Percentiles rank a stretch among this genome's conserved stretches.
phyloP scores from a whole-genome alignment of 805 yeast genomes.

The Teunomyces stri region DNA sequence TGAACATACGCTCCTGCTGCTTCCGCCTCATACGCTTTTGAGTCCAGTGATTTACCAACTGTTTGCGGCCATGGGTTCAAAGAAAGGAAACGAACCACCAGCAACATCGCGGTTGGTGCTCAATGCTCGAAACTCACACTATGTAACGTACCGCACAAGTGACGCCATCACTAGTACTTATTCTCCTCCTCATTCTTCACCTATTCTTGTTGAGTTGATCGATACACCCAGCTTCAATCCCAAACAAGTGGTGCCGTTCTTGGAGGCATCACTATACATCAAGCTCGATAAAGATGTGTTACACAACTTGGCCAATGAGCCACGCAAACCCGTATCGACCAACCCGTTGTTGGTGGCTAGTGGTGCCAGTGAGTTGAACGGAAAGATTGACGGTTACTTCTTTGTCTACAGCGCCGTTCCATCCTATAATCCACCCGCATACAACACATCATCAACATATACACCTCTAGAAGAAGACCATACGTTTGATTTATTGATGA shows the following conservation, averaged over 20 bases:
- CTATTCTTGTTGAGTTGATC: conserved; percentile 63
- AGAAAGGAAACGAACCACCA: not conserved
- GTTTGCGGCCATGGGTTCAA: conserved; percentile 5
- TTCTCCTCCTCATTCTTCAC: conserved; percentile 51
- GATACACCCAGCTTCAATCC: conserved; percentile 75
- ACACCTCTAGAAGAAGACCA: conserved; percentile 11
- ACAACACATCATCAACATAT: conserved; percentile 29
- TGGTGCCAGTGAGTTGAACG: conserved; percentile 76
- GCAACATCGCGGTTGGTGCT: conserved; percentile 8
- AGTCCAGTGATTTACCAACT: conserved; percentile 32
- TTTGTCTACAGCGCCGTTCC: conserved; percentile 72
- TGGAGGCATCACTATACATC: conserved; percentile 68
- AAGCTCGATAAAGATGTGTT: conserved; percentile 58
- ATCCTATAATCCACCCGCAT: conserved; percentile 56
- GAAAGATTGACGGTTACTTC: conserved; percentile 71
- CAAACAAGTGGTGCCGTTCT: conserved; percentile 67
- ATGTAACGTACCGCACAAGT: conserved; percentile 13
- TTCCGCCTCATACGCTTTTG: conserved; percentile 16
- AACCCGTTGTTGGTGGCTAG: conserved; percentile 71
- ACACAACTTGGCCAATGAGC: conserved; percentile 61
- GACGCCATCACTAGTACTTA: conserved; percentile 4
- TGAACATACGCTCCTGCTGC: conserved; percentile 11
- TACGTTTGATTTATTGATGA: conserved; percentile 38
- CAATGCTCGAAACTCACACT: conserved; percentile 19
- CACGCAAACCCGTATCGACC: conserved; percentile 59